Evolutionary conservation across 306 rosid genomes (phyloP).

Genomic region (Vicia villosa): DNA sequence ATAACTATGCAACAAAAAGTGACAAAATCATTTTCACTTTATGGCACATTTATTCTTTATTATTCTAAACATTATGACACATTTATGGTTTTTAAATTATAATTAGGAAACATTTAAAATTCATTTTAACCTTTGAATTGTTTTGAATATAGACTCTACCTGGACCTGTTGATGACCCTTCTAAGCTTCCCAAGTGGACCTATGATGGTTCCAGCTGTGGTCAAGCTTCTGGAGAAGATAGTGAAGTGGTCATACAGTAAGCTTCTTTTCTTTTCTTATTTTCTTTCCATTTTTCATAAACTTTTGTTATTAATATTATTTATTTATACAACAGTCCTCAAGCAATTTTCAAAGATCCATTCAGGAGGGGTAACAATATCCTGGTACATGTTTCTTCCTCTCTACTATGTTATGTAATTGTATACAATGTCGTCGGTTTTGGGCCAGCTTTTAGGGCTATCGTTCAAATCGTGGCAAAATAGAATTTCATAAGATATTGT

Average conservation of each 20-base stretch:
- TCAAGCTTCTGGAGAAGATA: constrained; percentile 89
- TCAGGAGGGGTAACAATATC: constrained; percentile 80
- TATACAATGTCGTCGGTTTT: background rate
- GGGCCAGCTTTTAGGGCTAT: too few relatives aligned
- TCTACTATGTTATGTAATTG: background rate
- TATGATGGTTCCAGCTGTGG: constrained; percentile 95
- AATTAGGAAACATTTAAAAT: background rate
- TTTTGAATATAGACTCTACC: constrained; percentile 63
- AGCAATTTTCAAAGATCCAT: constrained; percentile 90
- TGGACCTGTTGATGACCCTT: constrained; percentile 70
- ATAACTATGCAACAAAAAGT: background rate
- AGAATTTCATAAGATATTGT: too few relatives aligned
- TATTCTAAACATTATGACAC: background rate
- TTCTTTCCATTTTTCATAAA: background rate
- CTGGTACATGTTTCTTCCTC: constrained; percentile 50
- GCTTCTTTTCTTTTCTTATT: constrained; percentile 6
- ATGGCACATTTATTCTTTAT: background rate
- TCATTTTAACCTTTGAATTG: background rate
- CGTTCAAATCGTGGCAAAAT: too few relatives aligned
- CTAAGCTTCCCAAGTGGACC: constrained; percentile 87
- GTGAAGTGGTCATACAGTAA: constrained; percentile 88
- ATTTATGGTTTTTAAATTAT: background rate
- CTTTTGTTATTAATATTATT: constrained; percentile 1
- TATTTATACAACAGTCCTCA: constrained; percentile 67
- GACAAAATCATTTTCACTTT: background rate